Evolutionary conservation across 306 rosid genomes (phyloP).

Genomic region (Crotalaria pallida): DNA sequence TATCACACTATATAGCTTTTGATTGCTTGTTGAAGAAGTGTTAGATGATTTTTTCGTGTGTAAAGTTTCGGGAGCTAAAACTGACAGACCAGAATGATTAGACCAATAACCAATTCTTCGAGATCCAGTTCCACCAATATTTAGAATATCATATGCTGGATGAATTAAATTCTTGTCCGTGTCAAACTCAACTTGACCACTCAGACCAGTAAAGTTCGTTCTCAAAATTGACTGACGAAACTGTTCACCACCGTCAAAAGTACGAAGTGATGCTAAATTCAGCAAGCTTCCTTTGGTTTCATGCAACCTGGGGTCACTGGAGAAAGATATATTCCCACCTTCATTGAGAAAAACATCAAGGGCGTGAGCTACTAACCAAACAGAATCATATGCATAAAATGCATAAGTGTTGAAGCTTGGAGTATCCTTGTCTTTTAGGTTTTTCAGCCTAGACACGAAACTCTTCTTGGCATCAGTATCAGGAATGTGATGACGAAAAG

Average conservation of each 20-base stretch:
- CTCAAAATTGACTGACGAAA: conserved; percentile 49
- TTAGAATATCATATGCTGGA: conserved; percentile 75
- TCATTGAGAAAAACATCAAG: conserved; percentile 54
- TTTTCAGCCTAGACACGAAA: conserved; percentile 40
- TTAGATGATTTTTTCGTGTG: conserved; percentile 33
- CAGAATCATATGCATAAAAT: conserved; percentile 76
- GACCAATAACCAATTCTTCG: conserved; percentile 78
- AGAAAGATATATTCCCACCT: conserved; percentile 66
- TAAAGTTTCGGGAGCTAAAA: conserved; percentile 51
- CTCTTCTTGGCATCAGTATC: conserved; percentile 47
- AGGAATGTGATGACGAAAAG: conserved; percentile 73
- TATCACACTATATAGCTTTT: conserved; percentile 43
- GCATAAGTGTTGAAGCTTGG: conserved; percentile 66
- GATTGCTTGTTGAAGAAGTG: conserved; percentile 31
- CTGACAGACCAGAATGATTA: conserved; percentile 58
- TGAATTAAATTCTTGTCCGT: conserved; percentile 43
- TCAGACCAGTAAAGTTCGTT: conserved; percentile 61
- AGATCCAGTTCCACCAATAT: conserved; percentile 54
- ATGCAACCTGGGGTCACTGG: conserved; percentile 58
- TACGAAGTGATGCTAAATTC: conserved; percentile 45
- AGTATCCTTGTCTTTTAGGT: conserved; percentile 34
- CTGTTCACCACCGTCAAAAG: conserved; percentile 56
- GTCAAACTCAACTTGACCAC: conserved; percentile 67
- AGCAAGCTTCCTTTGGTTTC: conserved; percentile 48
- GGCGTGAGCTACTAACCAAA: conserved; percentile 83